Percentiles rank a stretch among this genome's conserved stretches.
Conservation (phyloP, 768 basidiomycete species). For the Collybiopsis confluens region DNA sequence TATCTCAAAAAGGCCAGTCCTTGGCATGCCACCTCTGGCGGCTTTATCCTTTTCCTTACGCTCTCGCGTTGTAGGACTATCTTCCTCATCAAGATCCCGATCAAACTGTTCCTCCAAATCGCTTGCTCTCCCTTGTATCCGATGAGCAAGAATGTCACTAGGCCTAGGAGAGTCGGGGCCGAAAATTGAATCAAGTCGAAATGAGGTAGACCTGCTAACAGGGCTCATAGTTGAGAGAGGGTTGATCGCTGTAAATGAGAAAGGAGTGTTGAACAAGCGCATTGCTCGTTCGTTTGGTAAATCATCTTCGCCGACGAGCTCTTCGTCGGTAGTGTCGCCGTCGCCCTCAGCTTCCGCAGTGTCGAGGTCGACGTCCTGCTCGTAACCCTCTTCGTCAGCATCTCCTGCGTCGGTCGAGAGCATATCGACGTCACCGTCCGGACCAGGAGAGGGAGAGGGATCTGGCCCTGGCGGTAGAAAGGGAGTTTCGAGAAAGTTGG, state of each 20-base stretch:
- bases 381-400: conserved; percentile 41
- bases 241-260: conserved; percentile 52
- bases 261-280: conserved; percentile 64
- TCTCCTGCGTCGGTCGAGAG: conserved; percentile 16
- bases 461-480: conserved; percentile 11
- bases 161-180: conserved; percentile 49
- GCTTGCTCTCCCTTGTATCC: conserved; percentile 40
- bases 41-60: conserved; percentile 27
- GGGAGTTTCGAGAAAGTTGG: not conserved
- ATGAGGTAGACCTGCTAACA: conserved; percentile 38
- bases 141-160: conserved; percentile 66
- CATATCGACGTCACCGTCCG: conserved; percentile 49
- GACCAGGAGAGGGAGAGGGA: conserved; percentile 44
- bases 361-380: conserved; percentile 34
- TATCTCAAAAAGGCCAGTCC: conserved; percentile 35
- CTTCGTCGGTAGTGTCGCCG: conserved; percentile 81
- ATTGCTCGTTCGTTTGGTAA: conserved; percentile 75
- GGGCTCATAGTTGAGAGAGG: conserved; percentile 74
- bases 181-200: conserved; percentile 23
- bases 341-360: conserved; percentile 44
- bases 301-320: conserved; percentile 72
- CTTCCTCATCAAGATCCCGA: conserved; percentile 17
- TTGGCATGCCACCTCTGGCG: conserved; percentile 7
- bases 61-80: conserved; percentile 10
- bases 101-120: conserved; percentile 39